Conservation (phyloP, 306 rosid species). For the Morella rubra region DNA sequence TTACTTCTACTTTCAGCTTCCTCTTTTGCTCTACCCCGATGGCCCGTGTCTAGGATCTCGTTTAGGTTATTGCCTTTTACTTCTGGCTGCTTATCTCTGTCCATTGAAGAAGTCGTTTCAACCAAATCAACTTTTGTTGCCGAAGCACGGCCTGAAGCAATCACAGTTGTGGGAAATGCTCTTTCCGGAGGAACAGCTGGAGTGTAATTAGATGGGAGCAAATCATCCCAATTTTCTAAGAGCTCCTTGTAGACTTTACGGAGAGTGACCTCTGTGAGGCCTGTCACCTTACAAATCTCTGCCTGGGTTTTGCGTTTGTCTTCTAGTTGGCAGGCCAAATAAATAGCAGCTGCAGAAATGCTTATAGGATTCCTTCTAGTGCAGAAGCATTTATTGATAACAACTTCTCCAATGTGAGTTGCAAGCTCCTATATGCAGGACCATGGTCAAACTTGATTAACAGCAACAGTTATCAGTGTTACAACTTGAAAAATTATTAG, state of each 20-base stretch:
- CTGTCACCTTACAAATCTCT: slow-evolving; percentile 94
- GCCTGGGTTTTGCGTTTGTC: slow-evolving; percentile 98
- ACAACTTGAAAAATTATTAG: too few species aligned
- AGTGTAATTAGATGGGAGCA: slow-evolving; percentile 89
- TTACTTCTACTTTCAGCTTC: slow-evolving; percentile 55
- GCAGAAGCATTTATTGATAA: slow-evolving; percentile 99
- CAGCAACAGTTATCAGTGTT: background rate
- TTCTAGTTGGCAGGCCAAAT: slow-evolving; percentile 98
- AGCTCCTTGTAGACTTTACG: slow-evolving; percentile 94
- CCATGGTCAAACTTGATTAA: slow-evolving; percentile 14
- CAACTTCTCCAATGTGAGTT: slow-evolving; percentile 95
- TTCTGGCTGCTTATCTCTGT: slow-evolving; percentile 61
- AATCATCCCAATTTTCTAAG: slow-evolving; percentile 98
- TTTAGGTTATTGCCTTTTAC: slow-evolving; percentile 46
- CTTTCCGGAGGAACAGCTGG: slow-evolving; percentile 99
- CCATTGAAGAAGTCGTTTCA: slow-evolving; percentile 47
- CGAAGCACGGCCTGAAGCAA: slow-evolving; percentile 73
- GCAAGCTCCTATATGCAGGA: slow-evolving; percentile 66
- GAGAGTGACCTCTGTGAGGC: slow-evolving; percentile 93
- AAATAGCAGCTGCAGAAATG: slow-evolving; percentile 95
- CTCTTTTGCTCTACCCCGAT: slow-evolving; percentile 48
- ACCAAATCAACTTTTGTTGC: slow-evolving; percentile 59
- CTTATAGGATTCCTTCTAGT: slow-evolving; percentile 94
- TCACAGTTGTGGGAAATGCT: slow-evolving; percentile 88
- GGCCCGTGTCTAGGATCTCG: slow-evolving; percentile 49